Evolutionary conservation across 192 early-diverging fungal species (phyloP).

Genomic region (Coemansia umbellata): DNA sequence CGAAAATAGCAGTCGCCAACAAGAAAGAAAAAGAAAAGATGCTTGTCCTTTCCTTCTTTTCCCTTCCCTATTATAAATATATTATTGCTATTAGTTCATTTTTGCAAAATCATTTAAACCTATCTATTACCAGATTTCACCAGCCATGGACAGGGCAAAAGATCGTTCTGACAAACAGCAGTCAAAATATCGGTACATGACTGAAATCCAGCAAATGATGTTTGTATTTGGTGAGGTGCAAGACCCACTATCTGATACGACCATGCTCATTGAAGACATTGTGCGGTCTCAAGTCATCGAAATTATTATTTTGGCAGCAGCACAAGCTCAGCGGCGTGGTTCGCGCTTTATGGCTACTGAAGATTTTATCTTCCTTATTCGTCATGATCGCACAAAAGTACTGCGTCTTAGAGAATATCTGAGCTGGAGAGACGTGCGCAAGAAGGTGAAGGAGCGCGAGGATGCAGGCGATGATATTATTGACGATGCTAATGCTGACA

Average conservation of each 20-base stretch:
- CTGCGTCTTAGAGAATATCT: constrained; percentile 87
- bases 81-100: no score
- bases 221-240: constrained; percentile 95
- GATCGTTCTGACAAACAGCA: constrained; percentile 17
- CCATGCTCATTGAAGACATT: constrained; percentile 92
- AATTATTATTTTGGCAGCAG: constrained; percentile 87
- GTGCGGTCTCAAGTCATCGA: constrained; percentile 91
- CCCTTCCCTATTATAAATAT: no score
- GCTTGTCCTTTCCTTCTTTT: no score
- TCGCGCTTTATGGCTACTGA: constrained; percentile 80
- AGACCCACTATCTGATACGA: constrained; percentile 85
- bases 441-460: constrained; percentile 80
- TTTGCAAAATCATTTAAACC: no score
- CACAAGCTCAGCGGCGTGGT: constrained; percentile 73
- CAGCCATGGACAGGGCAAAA: constrained; percentile 28
- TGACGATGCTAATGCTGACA: constrained; percentile 50
- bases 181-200: constrained; percentile 56
- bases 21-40: no score
- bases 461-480: constrained; percentile 51
- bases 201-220: constrained; percentile 98
- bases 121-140: no score
- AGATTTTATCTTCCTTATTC: constrained; percentile 95
- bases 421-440: constrained; percentile 94
- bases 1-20: no score
- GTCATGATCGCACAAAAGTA: constrained; percentile 91